Base-by-base conservation (phyloP, 2,329 filamentous ascomycete species). In the Fusarium sambucinum region DNA sequence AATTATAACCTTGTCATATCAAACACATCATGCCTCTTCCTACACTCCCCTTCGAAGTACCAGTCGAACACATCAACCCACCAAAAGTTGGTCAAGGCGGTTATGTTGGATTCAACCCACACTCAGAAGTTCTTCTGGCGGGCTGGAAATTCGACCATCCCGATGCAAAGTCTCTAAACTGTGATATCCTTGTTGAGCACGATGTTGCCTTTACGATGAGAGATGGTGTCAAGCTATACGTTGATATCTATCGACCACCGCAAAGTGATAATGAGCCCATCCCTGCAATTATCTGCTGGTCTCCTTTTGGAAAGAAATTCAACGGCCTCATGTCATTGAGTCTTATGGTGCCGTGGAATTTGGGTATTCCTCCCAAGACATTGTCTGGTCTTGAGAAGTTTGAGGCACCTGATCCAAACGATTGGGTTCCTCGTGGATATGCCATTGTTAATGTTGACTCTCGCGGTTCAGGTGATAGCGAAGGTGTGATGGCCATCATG, bases 291-390 rank as follows among this genome's bases (percentile, higher is more conserved):
- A 33, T 63, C 1, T 63, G 59, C 30, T 63, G 59, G 59, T 63
- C 59, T 0, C 59, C 59, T 12, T 63, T 63, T 1, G 59, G 59
- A 6, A 63, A 63, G 11, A 63, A 63, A 16, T 63, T 63, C 21
- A 63, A 63, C 2, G 59, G 59, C 1, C 35, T 63, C 10, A 14
- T 63, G 8, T 63, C 59, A 0, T 6, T 63, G 12, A 50, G 55
- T 0, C 57, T 62, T 1, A 63, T 63, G 59, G 58, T 63, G 1
- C 58, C 59, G 0, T 63, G 59, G 59, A 63, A 62, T 0, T 6
- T 63, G 0, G 59, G 59, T 0, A 63, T 63, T 6, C 58, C 58
- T 0, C 9, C 59, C 0, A 35, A 62, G 5, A 63, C 59, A 0
- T 14, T 63, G 0, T 63, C 59, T 10, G 59, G 59, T 1, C 35